phyloP scores from a whole-genome alignment of 2,329 filamentous ascomycete species.

The Cladophialophora bantiana region DNA sequence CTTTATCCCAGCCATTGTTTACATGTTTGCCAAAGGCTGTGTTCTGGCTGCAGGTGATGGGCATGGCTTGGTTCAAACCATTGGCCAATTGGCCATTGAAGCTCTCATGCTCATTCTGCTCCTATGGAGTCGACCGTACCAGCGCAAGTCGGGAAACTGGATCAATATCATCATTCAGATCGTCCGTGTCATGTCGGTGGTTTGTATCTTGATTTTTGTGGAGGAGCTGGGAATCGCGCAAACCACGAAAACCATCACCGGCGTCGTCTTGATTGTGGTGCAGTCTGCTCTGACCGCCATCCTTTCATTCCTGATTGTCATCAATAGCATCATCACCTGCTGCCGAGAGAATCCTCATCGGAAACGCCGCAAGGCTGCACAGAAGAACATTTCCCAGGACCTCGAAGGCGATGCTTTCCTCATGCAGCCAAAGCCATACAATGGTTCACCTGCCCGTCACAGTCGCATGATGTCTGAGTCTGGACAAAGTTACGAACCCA shows the following conservation, averaged over 20 bases:
- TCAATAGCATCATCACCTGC: slow-evolving; percentile 85
- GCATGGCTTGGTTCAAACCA: slow-evolving; percentile 80
- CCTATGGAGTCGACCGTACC: slow-evolving; percentile 84
- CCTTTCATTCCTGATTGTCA: slow-evolving; percentile 83
- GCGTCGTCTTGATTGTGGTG: slow-evolving; percentile 90
- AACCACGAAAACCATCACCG: slow-evolving; percentile 92
- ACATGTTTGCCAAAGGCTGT: slow-evolving; percentile 88
- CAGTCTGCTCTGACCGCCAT: slow-evolving; percentile 83
- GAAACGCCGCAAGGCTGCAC: slow-evolving; percentile 84
- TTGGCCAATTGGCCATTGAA: slow-evolving; percentile 82
- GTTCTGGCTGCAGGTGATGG: slow-evolving; percentile 86
- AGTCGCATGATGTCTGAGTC: slow-evolving; percentile 30
- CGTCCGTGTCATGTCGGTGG: slow-evolving; percentile 85
- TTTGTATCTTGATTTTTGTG: slow-evolving; percentile 90
- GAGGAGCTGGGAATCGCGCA: slow-evolving; percentile 88
- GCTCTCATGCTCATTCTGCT: slow-evolving; percentile 78
- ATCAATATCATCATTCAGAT: slow-evolving; percentile 93
- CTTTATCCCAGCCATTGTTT: slow-evolving; percentile 86
- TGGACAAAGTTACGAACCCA: slow-evolving; percentile 35
- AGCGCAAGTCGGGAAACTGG: slow-evolving; percentile 84
- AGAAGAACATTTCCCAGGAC: slow-evolving; percentile 91
- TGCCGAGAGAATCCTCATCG: slow-evolving; percentile 90
- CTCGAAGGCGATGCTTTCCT: slow-evolving; percentile 67
- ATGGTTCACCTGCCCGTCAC: slow-evolving; percentile 17
- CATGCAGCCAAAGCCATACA: slow-evolving; percentile 61